Percentiles rank a stretch among this genome's conserved stretches.
phyloP scores from a whole-genome alignment of 345 rosid species.

The Passiflora organensis region DNA sequence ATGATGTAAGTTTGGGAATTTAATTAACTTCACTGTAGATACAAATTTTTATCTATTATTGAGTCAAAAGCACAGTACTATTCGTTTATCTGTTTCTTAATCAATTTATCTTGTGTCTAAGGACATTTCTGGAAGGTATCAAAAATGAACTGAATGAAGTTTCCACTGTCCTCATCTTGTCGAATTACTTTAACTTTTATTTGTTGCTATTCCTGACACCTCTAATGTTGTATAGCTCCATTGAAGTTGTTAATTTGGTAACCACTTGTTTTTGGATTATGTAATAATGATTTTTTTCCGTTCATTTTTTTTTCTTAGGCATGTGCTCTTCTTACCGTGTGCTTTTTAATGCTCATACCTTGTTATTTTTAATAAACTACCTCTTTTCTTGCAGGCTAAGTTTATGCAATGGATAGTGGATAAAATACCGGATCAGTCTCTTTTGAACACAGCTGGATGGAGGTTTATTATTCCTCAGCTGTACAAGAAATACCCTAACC shows the following conservation, averaged over 20 bases:
- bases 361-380: slow-evolving; percentile 10
- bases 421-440: slow-evolving; percentile 77
- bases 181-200: not conserved
- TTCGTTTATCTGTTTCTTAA: slow-evolving; percentile 1
- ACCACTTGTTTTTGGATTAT: not conserved
- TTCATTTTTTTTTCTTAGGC: slow-evolving; percentile 1
- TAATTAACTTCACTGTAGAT: not conserved
- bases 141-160: no score
- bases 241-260: not conserved
- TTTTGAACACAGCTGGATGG: slow-evolving; percentile 89
- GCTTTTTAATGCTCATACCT: slow-evolving; percentile 3
- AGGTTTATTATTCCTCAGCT: slow-evolving; percentile 83
- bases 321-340: not conserved
- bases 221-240: no score
- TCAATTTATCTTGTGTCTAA: not conserved
- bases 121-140: not conserved
- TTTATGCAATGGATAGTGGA: slow-evolving; percentile 92
- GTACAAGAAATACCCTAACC: slow-evolving; percentile 86
- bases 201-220: not conserved
- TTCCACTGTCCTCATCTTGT: no score
- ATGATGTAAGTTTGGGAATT: slow-evolving; percentile 56
- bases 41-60: not conserved
- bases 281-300: not conserved
- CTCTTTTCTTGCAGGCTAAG: slow-evolving; percentile 56
- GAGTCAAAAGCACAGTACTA: slow-evolving; percentile 3